Percentiles rank a stretch among this genome's conserved stretches.
Conservation (phyloP, 2,329 filamentous ascomycete species). For the Pseudocercospora fijiensis region DNA sequence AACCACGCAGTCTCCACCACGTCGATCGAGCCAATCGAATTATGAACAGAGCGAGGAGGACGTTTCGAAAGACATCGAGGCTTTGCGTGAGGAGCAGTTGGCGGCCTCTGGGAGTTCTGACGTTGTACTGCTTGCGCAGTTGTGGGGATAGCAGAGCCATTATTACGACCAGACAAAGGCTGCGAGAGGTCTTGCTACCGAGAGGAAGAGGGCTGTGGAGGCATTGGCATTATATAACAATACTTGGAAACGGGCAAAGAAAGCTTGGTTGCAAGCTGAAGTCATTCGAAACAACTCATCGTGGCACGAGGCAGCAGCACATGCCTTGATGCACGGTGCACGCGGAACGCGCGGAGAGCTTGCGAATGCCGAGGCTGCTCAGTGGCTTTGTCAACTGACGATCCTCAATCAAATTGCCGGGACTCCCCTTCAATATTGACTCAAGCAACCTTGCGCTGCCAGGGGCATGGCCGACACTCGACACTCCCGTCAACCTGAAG, state of each 20-base stretch:
- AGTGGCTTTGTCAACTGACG: background rate
- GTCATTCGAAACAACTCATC: background rate
- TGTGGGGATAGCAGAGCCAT: slow-evolving; percentile 22
- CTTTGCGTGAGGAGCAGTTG: slow-evolving; percentile 30
- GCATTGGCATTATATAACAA: background rate
- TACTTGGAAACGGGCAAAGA: background rate
- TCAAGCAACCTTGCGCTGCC: background rate
- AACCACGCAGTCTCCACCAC: slow-evolving; percentile 82
- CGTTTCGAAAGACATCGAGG: slow-evolving; percentile 63
- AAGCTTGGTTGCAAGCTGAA: background rate
- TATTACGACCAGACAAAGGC: background rate
- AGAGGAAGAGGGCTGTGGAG: background rate
- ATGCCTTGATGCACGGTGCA: no score
- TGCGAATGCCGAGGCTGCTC: background rate
- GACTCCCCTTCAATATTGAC: background rate
- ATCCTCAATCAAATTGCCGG: background rate
- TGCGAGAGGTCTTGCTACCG: background rate
- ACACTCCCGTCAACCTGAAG: background rate
- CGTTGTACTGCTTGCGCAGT: slow-evolving; percentile 30
- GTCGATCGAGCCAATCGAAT: slow-evolving; percentile 77
- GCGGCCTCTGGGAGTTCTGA: slow-evolving; percentile 23
- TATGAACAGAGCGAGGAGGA: slow-evolving; percentile 86
- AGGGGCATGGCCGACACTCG: background rate
- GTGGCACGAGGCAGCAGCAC: background rate
- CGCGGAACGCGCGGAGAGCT: background rate